Conservation (phyloP, 2,329 filamentous ascomycete species). For the Chrysosporium queenslandicum region DNA sequence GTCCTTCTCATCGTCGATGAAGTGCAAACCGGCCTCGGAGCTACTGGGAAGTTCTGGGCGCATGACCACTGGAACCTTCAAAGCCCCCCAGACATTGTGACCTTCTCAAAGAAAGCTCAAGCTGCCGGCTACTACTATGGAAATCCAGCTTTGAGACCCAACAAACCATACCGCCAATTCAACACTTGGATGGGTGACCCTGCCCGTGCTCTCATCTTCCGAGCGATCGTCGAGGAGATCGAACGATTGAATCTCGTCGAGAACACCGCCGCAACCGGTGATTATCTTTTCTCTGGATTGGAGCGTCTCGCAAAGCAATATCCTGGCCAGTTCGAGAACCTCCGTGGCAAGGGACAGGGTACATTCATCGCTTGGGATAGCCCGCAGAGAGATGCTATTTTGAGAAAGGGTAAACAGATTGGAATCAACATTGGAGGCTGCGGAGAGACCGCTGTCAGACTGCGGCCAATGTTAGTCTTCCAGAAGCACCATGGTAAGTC, state of each 20-base stretch:
- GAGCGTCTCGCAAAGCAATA: constrained; percentile 58
- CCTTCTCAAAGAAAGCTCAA: constrained; percentile 92
- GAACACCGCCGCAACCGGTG: constrained; percentile 66
- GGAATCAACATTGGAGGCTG: constrained; percentile 83
- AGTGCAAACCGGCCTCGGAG: constrained; percentile 86
- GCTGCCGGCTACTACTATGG: constrained; percentile 88
- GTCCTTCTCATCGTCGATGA: constrained; percentile 87
- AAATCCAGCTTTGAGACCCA: constrained; percentile 67
- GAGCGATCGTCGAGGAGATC: constrained; percentile 74
- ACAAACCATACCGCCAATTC: constrained; percentile 92
- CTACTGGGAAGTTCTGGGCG: constrained; percentile 91
- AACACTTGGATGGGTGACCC: constrained; percentile 98
- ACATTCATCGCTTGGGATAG: constrained; percentile 91
- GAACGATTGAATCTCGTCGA: constrained; percentile 65
- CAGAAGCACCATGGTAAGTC: constrained; percentile 67
- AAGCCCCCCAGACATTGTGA: constrained; percentile 81
- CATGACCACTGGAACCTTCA: constrained; percentile 86
- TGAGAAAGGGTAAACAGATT: constrained; percentile 65
- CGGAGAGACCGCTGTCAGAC: constrained; percentile 62
- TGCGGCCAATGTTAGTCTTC: constrained; percentile 87
- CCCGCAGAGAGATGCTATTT: constrained; percentile 66
- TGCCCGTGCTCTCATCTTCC: constrained; percentile 72
- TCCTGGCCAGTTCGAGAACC: constrained; percentile 68
- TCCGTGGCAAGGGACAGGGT: constrained; percentile 77
- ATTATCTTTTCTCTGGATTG: constrained; percentile 65